These are phyloP conservation scores for Glycine tomentella DNA, from an alignment of 306 rosid species.

Conservation along the genomic window DNA sequence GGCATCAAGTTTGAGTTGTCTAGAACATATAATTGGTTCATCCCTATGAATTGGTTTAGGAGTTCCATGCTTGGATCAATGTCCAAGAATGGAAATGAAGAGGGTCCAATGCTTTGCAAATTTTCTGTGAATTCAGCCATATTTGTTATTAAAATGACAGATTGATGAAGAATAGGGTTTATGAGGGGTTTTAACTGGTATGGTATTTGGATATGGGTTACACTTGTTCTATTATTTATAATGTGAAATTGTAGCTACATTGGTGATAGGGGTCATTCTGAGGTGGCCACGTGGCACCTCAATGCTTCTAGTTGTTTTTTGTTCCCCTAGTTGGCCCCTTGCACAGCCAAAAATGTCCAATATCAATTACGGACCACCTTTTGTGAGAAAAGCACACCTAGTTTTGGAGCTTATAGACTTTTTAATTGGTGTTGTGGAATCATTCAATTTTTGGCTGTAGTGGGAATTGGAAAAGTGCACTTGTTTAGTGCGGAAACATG, in stretches of 20 bases:
- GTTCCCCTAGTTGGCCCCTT: too few species aligned
- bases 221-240: slow-evolving; percentile 52
- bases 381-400: too few species aligned
- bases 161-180: neutral
- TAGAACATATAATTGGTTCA: slow-evolving; percentile 43
- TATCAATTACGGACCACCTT: too few species aligned
- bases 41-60: slow-evolving; percentile 55
- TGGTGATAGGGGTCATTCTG: slow-evolving; percentile 45
- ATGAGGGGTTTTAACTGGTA: slow-evolving; percentile 23
- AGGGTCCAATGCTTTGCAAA: slow-evolving; percentile 50
- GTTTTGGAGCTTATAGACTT: neutral
- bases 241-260: slow-evolving; percentile 41
- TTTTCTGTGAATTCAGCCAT: slow-evolving; percentile 82
- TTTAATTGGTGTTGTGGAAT: slow-evolving; percentile 30
- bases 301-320: too few species aligned
- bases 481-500: slow-evolving; percentile 29
- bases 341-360: too few species aligned
- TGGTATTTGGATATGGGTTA: slow-evolving; percentile 52
- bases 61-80: slow-evolving; percentile 67
- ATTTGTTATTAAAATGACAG: slow-evolving; percentile 8
- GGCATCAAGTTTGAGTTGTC: slow-evolving; percentile 62
- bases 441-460: slow-evolving; percentile 21
- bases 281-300: slow-evolving; percentile 56
- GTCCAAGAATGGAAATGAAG: too few species aligned
- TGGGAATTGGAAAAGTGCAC: slow-evolving; percentile 38